These are phyloP conservation scores for Jaapia argillacea DNA, from an alignment of 768 basidiomycete species.

Conservation along the genomic window DNA sequence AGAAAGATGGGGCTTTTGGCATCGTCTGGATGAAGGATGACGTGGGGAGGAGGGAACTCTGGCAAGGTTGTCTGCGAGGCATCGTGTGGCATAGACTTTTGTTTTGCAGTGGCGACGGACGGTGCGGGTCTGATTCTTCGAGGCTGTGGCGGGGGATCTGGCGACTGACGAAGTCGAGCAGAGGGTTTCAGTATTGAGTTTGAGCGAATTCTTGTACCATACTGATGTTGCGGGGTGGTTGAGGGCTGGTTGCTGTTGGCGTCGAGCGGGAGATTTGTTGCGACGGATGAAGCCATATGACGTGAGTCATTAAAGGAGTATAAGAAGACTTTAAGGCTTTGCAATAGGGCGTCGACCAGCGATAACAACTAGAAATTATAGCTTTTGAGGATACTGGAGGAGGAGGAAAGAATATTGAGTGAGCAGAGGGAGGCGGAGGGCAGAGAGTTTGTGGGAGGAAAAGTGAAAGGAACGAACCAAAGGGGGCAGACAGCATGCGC, in stretches of 20 bases:
- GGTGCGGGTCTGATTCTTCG: constrained; percentile 22
- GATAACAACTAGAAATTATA: not conserved
- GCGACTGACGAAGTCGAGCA: constrained; percentile 35
- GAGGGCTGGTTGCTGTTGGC: constrained; percentile 6
- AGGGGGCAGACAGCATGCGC: no score
- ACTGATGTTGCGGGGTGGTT: constrained; percentile 23
- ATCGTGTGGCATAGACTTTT: constrained; percentile 6
- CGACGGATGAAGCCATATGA: constrained; percentile 1
- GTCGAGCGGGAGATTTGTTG: constrained; percentile 11
- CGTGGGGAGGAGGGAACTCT: constrained; percentile 48
- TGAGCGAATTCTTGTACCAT: constrained; percentile 46
- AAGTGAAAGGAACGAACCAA: not conserved
- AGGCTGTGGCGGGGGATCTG: constrained; percentile 24
- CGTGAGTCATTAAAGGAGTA: no score
- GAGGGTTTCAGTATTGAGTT: constrained; percentile 43
- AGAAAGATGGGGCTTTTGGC: constrained; percentile 62
- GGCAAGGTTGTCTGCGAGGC: constrained; percentile 17
- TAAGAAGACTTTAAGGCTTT: no score
- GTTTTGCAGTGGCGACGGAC: constrained; percentile 12
- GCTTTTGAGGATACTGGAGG: not conserved
- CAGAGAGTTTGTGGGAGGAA: not conserved
- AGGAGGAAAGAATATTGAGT: not conserved
- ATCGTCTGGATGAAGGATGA: constrained; percentile 69
- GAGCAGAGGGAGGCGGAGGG: not conserved
- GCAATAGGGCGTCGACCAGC: not conserved